Base-by-base conservation (phyloP, 441 rosid genomes). In the Populus hybrid region DNA sequence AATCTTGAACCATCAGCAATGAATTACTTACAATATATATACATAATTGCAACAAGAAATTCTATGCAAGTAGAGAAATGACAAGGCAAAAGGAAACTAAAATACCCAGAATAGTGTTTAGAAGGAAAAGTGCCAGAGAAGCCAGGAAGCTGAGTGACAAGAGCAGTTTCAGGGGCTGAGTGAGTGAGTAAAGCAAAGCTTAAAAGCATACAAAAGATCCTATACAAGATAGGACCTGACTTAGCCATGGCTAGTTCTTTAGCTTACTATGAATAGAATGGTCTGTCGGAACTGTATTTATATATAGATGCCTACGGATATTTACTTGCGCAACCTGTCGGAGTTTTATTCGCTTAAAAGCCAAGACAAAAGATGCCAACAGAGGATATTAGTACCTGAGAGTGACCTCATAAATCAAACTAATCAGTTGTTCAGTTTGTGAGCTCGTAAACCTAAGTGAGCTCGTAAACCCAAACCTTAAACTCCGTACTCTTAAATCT, bases 21-120 rank as follows among this genome's bases (percentile, higher is more conserved):
- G 20, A 34, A 40, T 46, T 14, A 34, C 67, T 66, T 10, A 11
- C n/a, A 18, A 70, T 24, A 23, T 5, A 69, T 8, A 1, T 8
- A 9, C 1, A 36, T 2, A 36, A 34, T 34, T 12, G 53, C 53
- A 4, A 12, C 57, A 46, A 12, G 57, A 12, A 46, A 14, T 46
- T 46, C 12, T 4, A 46, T 46, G 4, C 18, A 14, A 46, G 57
- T 23, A n/a, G 69, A 63, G 0, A 40, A 32, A n/a, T 46, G 38
- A 16, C 3, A 30, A 36, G 16, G 68, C 4, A 30, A 68, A 28
- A 36, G 57, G 42, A 61, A 67, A 50, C 8, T 57, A 21, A 59
- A 63, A 74, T 85, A 94, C 97, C 98, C 97, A 74, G 97, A 86
- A 87, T 94, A 89, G 81, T 94, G 97, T 69, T 94, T 90, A 21